Conservation (phyloP, 768 basidiomycete genomes). For the Phlebiopsis gigantea region DNA sequence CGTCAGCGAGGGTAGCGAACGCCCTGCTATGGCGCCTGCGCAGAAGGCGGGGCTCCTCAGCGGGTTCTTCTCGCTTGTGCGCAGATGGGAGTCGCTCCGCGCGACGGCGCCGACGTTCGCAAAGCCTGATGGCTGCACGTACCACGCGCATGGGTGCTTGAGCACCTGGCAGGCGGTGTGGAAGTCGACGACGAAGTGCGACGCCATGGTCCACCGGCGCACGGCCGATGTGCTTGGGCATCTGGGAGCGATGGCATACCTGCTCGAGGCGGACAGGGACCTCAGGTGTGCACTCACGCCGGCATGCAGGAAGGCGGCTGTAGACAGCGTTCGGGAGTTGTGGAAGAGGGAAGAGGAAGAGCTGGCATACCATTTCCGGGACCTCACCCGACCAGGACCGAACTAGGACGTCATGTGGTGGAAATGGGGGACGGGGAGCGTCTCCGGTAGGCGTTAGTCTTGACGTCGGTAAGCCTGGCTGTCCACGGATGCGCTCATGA, state of each 20-base stretch:
- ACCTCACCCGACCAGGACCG: constrained; percentile 1
- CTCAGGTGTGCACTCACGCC: constrained; percentile 28
- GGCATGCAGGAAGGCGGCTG: constrained; percentile 31
- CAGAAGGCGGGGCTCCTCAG: constrained; percentile 30
- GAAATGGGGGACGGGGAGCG: background rate
- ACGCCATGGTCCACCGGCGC: constrained; percentile 20
- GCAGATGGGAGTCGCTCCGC: constrained; percentile 30
- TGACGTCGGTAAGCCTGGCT: background rate
- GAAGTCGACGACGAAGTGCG: constrained; percentile 23
- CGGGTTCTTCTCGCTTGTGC: constrained; percentile 31
- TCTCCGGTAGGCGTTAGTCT: background rate
- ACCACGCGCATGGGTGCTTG: constrained; percentile 32
- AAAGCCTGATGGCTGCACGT: constrained; percentile 27
- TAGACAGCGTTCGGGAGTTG: constrained; percentile 29
- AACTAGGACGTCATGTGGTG: background rate
- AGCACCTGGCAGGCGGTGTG: constrained; percentile 33
- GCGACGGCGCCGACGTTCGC: constrained; percentile 27
- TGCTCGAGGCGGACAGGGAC: constrained; percentile 27
- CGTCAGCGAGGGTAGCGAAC: background rate
- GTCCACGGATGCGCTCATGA: background rate
- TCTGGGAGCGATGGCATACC: constrained; percentile 27
- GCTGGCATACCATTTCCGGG: constrained; percentile 19
- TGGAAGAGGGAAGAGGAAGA: constrained; percentile 16
- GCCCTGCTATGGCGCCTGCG: constrained; percentile 19
- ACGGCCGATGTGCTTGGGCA: constrained; percentile 33